These are phyloP conservation scores for Hypoxylon crocopeplum DNA, from an alignment of 495 filamentous ascomycete genomes.

Conservation along the genomic window DNA sequence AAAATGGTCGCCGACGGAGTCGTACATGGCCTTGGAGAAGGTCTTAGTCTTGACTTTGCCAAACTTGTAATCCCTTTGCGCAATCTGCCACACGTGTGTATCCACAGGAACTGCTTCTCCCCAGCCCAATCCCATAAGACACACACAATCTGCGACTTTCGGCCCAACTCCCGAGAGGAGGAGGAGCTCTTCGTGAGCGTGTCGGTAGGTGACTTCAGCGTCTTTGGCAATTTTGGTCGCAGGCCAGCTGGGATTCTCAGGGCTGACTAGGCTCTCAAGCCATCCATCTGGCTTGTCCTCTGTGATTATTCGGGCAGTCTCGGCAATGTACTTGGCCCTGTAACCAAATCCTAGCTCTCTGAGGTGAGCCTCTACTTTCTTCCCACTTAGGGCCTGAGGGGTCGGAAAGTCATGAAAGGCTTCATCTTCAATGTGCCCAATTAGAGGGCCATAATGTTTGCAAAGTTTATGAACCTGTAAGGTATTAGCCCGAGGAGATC, in stretches of 20 bases:
- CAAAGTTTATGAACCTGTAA: conserved; percentile 82
- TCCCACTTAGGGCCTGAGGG: conserved; percentile 71
- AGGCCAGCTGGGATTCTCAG: conserved; percentile 66
- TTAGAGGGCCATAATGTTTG: conserved; percentile 76
- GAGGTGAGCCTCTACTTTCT: conserved; percentile 76
- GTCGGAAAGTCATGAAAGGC: conserved; percentile 87
- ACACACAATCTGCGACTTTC: conserved; percentile 97
- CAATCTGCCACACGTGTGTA: conserved; percentile 99
- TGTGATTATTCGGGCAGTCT: conserved; percentile 79
- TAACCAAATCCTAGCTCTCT: conserved; percentile 92
- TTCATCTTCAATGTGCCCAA: conserved; percentile 72
- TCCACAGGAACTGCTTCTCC: conserved; percentile 93
- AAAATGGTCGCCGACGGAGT: conserved; percentile 89
- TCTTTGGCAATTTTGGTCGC: not conserved
- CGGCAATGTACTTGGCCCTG: conserved; percentile 86
- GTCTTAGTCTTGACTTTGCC: conserved; percentile 84
- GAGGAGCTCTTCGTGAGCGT: conserved; percentile 82
- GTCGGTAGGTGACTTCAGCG: conserved; percentile 62
- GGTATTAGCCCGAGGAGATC: not conserved
- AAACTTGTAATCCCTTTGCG: conserved; percentile 92
- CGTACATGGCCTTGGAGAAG: conserved; percentile 85
- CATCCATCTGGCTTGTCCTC: conserved; percentile 71
- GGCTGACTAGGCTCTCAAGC: conserved; percentile 78
- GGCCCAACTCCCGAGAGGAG: conserved; percentile 86
- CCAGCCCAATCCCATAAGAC: conserved; percentile 97